These are phyloP conservation scores for Quercus tomentella DNA, from an alignment of 331 rosid species.

Conservation along the genomic window DNA sequence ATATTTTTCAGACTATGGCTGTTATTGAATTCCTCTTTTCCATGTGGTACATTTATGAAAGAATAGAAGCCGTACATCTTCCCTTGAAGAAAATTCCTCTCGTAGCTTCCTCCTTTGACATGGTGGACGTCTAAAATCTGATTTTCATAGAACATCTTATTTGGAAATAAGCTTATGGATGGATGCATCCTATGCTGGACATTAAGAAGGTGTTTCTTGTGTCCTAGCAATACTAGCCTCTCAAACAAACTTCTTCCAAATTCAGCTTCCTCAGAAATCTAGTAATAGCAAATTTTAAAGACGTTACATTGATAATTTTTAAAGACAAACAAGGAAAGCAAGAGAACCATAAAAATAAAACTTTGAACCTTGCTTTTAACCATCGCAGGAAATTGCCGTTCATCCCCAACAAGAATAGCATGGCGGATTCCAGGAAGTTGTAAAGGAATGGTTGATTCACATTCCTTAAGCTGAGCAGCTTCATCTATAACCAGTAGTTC, in stretches of 20 bases:
- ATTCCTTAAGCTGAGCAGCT: conserved; percentile 57
- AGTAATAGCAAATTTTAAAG: neutral
- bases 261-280: conserved; percentile 23
- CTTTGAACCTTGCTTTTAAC: conserved; percentile 52
- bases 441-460: conserved; percentile 54
- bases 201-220: conserved; percentile 2
- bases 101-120: conserved; percentile 19
- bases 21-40: conserved; percentile 25
- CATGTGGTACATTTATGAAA: conserved; percentile 31
- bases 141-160: conserved; percentile 20
- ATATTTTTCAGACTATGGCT: conserved; percentile 22
- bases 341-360: neutral
- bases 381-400: conserved; percentile 59
- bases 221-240: neutral
- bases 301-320: neutral
- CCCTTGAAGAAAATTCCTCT: conserved; percentile 11
- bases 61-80: conserved; percentile 27
- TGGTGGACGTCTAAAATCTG: conserved; percentile 19
- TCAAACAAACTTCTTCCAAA: conserved; percentile 18
- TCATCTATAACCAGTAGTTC: conserved; percentile 29
- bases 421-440: conserved; percentile 33
- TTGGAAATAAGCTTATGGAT: conserved; percentile 34
- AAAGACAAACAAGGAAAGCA: too few species aligned
- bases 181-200: conserved; percentile 48
- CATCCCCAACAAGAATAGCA: conserved; percentile 53